Percentiles rank a stretch among this genome's conserved stretches.
Evolutionary conservation across 805 yeast species (phyloP).

Genomic region (Maudiozyma barnettii): DNA sequence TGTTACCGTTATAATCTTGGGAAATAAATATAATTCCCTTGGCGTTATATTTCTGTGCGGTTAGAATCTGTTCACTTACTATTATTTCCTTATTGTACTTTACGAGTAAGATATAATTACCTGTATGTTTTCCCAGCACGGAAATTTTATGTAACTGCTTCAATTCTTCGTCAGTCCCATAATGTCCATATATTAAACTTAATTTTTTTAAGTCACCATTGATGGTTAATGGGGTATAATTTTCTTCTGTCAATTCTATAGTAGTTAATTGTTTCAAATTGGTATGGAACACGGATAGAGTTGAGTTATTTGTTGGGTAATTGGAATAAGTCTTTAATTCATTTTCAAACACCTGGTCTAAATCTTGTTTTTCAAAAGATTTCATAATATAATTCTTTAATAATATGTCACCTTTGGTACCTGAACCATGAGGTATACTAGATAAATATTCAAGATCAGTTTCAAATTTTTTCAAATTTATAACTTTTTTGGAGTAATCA

Average conservation of each 20-base stretch:
- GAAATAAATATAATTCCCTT: slow-evolving; percentile 61
- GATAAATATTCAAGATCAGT: slow-evolving; percentile 61
- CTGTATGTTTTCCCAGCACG: slow-evolving; percentile 23
- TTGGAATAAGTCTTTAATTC: slow-evolving; percentile 49
- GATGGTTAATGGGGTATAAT: slow-evolving; percentile 61
- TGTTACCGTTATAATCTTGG: slow-evolving; percentile 28
- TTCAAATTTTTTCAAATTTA: slow-evolving; percentile 50
- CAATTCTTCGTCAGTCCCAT: slow-evolving; percentile 53
- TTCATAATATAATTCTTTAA: slow-evolving; percentile 56
- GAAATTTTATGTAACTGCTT: slow-evolving; percentile 22
- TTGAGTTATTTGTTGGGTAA: slow-evolving; percentile 41
- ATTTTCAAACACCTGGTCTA: slow-evolving; percentile 31
- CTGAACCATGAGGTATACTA: slow-evolving; percentile 73
- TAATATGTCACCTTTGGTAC: slow-evolving; percentile 75
- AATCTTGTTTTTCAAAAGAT: slow-evolving; percentile 45
- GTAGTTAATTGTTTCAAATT: slow-evolving; percentile 18
- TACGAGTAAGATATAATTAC: slow-evolving; percentile 41
- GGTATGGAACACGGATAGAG: slow-evolving; percentile 13
- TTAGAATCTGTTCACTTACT: slow-evolving; percentile 39
- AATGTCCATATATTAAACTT: slow-evolving; percentile 50
- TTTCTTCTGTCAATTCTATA: slow-evolving; percentile 25
- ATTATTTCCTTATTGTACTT: slow-evolving; percentile 44
- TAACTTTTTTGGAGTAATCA: slow-evolving; percentile 35
- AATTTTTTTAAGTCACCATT: slow-evolving; percentile 45
- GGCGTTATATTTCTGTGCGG: slow-evolving; percentile 50